phyloP scores from a whole-genome alignment of 2,329 filamentous ascomycete species.

The Epicoccum sorghinum region DNA sequence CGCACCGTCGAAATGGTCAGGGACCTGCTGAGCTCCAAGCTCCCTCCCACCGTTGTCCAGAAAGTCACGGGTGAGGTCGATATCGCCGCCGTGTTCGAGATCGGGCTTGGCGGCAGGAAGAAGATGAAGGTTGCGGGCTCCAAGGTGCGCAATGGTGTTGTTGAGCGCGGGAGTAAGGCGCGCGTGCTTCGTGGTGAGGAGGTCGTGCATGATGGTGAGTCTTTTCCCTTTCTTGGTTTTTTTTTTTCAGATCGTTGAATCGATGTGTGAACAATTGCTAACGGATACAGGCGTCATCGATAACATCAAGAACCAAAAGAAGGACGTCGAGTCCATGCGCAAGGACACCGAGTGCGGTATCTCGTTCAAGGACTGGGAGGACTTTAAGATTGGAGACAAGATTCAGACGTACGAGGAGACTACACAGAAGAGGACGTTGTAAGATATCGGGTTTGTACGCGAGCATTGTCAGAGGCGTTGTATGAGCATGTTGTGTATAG shows the following conservation, averaged over 20 bases:
- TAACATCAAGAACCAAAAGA: conserved; percentile 90
- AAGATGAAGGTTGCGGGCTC: conserved; percentile 84
- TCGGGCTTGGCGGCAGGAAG: conserved; percentile 74
- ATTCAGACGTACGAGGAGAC: conserved; percentile 87
- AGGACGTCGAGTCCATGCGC: conserved; percentile 85
- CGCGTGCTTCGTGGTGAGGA: conserved; percentile 74
- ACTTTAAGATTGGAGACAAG: conserved; percentile 79
- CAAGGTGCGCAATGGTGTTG: conserved; percentile 79
- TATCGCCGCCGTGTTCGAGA: conserved; percentile 80
- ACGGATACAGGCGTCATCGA: conserved; percentile 69
- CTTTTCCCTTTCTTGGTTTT: background rate
- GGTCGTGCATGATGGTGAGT: conserved; percentile 81
- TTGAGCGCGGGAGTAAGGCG: conserved; percentile 69
- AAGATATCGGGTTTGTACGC: conserved; percentile 11
- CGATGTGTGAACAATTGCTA: background rate
- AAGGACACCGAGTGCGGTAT: conserved; percentile 96
- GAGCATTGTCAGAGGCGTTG: background rate
- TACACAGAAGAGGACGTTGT: conserved; percentile 68
- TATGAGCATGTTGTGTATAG: background rate
- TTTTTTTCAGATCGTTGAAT: background rate
- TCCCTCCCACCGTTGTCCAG: conserved; percentile 69
- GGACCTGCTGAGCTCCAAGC: conserved; percentile 68
- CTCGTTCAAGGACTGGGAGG: conserved; percentile 79
- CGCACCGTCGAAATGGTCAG: conserved; percentile 76
- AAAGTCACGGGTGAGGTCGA: conserved; percentile 88